Conservation (phyloP, 164 flowering plant species). For the Piper longum region DNA sequence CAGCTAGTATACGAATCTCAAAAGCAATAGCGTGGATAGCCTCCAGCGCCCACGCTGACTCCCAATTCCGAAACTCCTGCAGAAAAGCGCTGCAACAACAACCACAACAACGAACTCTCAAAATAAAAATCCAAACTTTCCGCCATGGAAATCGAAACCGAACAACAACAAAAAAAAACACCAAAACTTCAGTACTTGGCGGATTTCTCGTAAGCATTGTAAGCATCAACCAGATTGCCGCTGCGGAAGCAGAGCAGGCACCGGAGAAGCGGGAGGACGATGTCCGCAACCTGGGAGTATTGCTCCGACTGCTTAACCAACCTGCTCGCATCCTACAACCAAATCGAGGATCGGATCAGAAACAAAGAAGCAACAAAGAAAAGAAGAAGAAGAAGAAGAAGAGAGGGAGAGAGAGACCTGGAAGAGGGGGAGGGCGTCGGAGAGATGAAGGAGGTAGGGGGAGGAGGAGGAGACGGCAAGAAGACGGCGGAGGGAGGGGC, state of each 20-base stretch:
- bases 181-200: slow-evolving; percentile 37
- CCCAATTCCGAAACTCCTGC: slow-evolving; percentile 96
- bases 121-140: background rate
- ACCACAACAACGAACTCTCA: background rate
- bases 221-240: slow-evolving; percentile 52
- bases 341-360: background rate
- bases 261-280: slow-evolving; percentile 44
- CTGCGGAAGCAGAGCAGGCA: slow-evolving; percentile 52
- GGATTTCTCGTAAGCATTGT: slow-evolving; percentile 68
- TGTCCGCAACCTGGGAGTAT: slow-evolving; percentile 52
- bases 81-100: slow-evolving; percentile 56
- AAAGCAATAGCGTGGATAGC: slow-evolving; percentile 58
- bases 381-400: background rate
- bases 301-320: slow-evolving; percentile 58
- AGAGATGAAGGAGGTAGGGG: slow-evolving; percentile 47
- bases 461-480: slow-evolving; percentile 67
- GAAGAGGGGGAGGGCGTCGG: slow-evolving; percentile 71
- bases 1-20: slow-evolving; percentile 93
- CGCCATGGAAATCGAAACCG: background rate
- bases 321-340: slow-evolving; percentile 53
- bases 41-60: slow-evolving; percentile 94
- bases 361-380: background rate
- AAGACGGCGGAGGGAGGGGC: slow-evolving; percentile 45
- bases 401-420: slow-evolving; percentile 29
- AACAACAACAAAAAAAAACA: background rate